Conservation (phyloP, 352 stramenopile species). For the Phytopythium cucurbitacearum region DNA sequence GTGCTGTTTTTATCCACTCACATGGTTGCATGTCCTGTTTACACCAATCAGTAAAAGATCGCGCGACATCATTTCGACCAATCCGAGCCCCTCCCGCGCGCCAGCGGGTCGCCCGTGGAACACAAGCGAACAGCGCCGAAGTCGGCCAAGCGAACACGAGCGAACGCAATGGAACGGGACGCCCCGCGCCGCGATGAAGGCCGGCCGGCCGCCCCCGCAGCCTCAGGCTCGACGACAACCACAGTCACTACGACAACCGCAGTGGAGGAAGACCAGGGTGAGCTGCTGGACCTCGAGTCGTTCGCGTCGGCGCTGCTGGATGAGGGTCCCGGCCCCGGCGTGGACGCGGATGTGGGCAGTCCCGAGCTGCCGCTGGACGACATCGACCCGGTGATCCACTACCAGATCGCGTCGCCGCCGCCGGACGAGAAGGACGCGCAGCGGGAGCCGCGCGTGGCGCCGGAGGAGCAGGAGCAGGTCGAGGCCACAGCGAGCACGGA, state of each 20-base stretch:
- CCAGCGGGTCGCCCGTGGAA: too few relatives aligned
- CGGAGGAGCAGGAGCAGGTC: background rate
- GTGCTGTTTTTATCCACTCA: too few relatives aligned
- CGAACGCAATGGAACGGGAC: constrained; percentile 6
- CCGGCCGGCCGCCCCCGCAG: background rate
- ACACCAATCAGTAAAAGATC: too few relatives aligned
- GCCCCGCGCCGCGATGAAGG: background rate
- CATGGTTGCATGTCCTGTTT: too few relatives aligned
- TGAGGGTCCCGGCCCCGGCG: constrained; percentile 20
- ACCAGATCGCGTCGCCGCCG: constrained; percentile 4
- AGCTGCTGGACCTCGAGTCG: constrained; percentile 28
- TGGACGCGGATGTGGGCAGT: constrained; percentile 16
- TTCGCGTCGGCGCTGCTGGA: constrained; percentile 38
- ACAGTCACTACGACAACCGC: constrained; percentile 1
- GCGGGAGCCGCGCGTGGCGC: background rate
- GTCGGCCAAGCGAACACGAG: constrained; percentile 1
- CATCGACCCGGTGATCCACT: constrained; percentile 28
- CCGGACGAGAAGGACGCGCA: background rate
- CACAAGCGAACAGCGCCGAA: too few relatives aligned
- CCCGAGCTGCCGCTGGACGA: constrained; percentile 23
- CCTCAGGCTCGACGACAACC: background rate
- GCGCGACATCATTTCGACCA: too few relatives aligned
- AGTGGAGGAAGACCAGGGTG: constrained; percentile 16
- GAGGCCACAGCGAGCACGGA: constrained; percentile 1
- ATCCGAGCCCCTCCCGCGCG: too few relatives aligned